A percentile compares a stretch with the other conserved stretches of the same genome.
phyloP scores from a whole-genome alignment of 345 rosid genomes.

The Arabidopsis arenosa region DNA sequence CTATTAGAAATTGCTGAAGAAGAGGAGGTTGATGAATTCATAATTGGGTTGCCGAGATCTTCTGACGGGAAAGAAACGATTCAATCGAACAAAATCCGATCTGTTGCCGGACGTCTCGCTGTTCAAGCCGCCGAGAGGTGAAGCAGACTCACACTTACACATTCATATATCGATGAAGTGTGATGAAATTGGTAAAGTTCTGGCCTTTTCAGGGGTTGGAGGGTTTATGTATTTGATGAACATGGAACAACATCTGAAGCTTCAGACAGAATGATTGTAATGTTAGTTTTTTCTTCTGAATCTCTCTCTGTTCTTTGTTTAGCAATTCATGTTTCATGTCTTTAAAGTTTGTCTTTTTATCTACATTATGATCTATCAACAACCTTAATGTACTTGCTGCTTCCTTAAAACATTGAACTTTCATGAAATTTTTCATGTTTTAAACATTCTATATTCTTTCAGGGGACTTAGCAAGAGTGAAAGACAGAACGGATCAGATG shows the following conservation, averaged over 20 bases:
- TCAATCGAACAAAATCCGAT: conserved; percentile 84
- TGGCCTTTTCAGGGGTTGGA: conserved; percentile 70
- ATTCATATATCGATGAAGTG: neutral
- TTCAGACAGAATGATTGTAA: conserved; percentile 64
- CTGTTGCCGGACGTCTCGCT: conserved; percentile 80
- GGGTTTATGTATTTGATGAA: conserved; percentile 89
- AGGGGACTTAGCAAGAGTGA: conserved; percentile 75
- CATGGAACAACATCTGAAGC: conserved; percentile 85
- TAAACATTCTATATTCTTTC: conserved; percentile 34
- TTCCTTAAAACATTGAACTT: neutral
- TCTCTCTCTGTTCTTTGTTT: conserved; percentile 10
- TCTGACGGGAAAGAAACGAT: conserved; percentile 77
- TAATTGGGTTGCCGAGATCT: conserved; percentile 85
- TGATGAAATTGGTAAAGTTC: conserved; percentile 13
- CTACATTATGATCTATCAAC: no score
- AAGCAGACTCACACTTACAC: neutral
- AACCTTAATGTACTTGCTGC: neutral
- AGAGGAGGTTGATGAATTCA: conserved; percentile 88
- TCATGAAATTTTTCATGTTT: conserved; percentile 5
- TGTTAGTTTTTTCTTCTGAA: conserved; percentile 47
- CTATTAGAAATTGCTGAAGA: conserved; percentile 73
- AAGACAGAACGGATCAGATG: conserved; percentile 65
- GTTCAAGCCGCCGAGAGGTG: conserved; percentile 83
- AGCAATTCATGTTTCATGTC: neutral
- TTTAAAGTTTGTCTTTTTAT: no score